A percentile compares a stretch with the other conserved stretches of the same genome.
phyloP scores from a whole-genome alignment of 768 basidiomycete species.

The Rhodotorula babjevae region DNA sequence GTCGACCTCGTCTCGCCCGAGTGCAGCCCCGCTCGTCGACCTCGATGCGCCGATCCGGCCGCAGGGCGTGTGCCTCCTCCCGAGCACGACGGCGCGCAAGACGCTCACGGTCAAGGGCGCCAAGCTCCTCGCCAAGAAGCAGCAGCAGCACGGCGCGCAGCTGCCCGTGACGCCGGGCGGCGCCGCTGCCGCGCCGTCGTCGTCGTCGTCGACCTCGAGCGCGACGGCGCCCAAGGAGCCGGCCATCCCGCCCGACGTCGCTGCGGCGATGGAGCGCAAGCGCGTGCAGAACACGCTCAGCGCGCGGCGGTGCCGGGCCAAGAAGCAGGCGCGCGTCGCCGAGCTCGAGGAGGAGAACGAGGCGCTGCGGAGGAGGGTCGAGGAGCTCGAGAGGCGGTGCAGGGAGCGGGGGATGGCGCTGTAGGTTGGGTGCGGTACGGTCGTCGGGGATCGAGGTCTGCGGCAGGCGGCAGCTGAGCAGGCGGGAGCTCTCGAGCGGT shows the following conservation, averaged over 20 bases:
- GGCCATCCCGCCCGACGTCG: conserved; percentile 16
- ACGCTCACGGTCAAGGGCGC: conserved; percentile 46
- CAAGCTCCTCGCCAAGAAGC: conserved; percentile 29
- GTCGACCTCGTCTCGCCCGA: not conserved
- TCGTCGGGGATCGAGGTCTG: no score
- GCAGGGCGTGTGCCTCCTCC: conserved; percentile 60
- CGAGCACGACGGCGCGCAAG: conserved; percentile 73
- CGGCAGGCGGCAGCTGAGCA: no score
- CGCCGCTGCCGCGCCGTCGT: not conserved
- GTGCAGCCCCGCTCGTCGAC: conserved; percentile 50
- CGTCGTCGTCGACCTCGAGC: no score
- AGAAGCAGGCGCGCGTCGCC: not conserved
- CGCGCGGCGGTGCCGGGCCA: conserved; percentile 57
- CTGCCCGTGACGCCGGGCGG: no score
- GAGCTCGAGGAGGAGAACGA: conserved; percentile 6
- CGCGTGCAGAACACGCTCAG: conserved; percentile 77
- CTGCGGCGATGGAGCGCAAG: conserved; percentile 65
- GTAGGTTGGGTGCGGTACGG: no score
- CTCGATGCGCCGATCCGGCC: conserved; percentile 73
- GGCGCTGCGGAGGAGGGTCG: not conserved
- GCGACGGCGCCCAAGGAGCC: no score
- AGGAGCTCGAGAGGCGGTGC: not conserved
- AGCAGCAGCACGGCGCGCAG: no score
- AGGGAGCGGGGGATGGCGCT: not conserved
- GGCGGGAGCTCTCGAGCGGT: no score